Evolutionary conservation across 306 rosid genomes (phyloP).

Genomic region (Hippophae tibetana): DNA sequence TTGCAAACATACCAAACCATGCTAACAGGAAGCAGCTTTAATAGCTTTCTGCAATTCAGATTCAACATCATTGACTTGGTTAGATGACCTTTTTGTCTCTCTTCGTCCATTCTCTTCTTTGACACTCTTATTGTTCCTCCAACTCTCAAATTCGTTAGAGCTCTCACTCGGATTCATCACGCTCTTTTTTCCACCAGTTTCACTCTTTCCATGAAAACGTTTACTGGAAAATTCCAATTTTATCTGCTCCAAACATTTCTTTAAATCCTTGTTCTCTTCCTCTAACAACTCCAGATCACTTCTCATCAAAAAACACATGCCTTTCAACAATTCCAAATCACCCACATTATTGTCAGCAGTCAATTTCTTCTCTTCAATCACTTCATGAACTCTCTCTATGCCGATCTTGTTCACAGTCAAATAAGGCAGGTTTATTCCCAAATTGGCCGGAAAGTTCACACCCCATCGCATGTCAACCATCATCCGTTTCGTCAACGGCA

Average conservation of each 20-base stretch:
- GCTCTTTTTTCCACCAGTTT: conserved; percentile 22
- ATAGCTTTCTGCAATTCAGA: conserved; percentile 83
- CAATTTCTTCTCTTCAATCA: conserved; percentile 26
- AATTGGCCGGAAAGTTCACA: conserved; percentile 37
- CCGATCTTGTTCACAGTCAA: conserved; percentile 60
- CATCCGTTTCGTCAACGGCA: conserved; percentile 47
- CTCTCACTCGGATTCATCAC: conserved; percentile 18
- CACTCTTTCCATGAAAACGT: conserved; percentile 15
- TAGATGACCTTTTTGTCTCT: conserved; percentile 32
- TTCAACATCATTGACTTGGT: conserved; percentile 45
- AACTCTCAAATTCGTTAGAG: conserved; percentile 34
- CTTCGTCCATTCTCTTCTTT: conserved; percentile 39
- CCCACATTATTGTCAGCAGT: conserved; percentile 11
- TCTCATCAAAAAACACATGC: conserved; percentile 46
- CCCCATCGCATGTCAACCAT: conserved; percentile 60
- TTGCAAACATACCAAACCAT: conserved; percentile 25
- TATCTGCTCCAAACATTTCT: conserved; percentile 44
- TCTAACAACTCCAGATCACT: conserved; percentile 56
- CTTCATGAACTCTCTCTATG: conserved; percentile 48
- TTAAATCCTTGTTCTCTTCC: conserved; percentile 66
- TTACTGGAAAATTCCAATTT: conserved; percentile 27
- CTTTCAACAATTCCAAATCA: conserved; percentile 51
- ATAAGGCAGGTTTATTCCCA: conserved; percentile 39
- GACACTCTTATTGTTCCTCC: conserved; percentile 44
- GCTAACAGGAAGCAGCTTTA: conserved; percentile 57